Percentiles rank a stretch among this genome's conserved stretches.
Conservation (phyloP, 495 filamentous ascomycete species). For the Recurvomyces mirabilis region DNA sequence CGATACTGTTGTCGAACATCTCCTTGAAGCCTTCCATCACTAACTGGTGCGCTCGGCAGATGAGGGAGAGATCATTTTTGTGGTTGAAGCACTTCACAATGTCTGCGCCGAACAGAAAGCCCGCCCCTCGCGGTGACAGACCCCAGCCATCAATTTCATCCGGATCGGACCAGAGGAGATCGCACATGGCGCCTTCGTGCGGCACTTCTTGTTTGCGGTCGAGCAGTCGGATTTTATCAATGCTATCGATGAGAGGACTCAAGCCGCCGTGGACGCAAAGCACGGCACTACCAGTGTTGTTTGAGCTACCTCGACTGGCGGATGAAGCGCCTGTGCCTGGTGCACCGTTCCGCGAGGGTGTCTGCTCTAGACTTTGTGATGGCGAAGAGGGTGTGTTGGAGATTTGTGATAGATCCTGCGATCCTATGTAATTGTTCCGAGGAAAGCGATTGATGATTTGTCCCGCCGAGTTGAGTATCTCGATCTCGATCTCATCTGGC, state of each 20-base stretch:
- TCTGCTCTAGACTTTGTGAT: constrained; percentile 10
- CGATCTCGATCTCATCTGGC: constrained; percentile 74
- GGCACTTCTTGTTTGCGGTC: constrained; percentile 98
- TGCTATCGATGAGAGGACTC: constrained; percentile 78
- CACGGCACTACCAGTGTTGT: constrained; percentile 62
- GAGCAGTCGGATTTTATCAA: constrained; percentile 90
- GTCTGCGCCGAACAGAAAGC: constrained; percentile 91
- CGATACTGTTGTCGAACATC: constrained; percentile 91
- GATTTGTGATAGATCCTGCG: constrained; percentile 31
- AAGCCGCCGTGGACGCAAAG: constrained; percentile 93
- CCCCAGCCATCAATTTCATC: constrained; percentile 99
- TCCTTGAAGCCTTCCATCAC: constrained; percentile 99
- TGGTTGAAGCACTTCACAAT: constrained; percentile 96
- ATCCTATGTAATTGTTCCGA: constrained; percentile 29
- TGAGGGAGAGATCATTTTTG: constrained; percentile 77
- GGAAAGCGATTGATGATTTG: constrained; percentile 64
- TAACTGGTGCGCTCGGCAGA: constrained; percentile 90
- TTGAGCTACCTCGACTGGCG: constrained; percentile 49
- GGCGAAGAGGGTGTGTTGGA: constrained; percentile 31
- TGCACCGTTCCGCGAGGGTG: constrained; percentile 43
- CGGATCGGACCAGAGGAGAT: constrained; percentile 93
- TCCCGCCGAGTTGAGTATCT: constrained; percentile 74
- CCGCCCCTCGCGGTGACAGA: constrained; percentile 82
- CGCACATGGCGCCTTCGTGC: constrained; percentile 98
- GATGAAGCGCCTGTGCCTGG: constrained; percentile 60